phyloP scores from a whole-genome alignment of 2,329 filamentous ascomycete genomes.

The Rutstroemia sp. region DNA sequence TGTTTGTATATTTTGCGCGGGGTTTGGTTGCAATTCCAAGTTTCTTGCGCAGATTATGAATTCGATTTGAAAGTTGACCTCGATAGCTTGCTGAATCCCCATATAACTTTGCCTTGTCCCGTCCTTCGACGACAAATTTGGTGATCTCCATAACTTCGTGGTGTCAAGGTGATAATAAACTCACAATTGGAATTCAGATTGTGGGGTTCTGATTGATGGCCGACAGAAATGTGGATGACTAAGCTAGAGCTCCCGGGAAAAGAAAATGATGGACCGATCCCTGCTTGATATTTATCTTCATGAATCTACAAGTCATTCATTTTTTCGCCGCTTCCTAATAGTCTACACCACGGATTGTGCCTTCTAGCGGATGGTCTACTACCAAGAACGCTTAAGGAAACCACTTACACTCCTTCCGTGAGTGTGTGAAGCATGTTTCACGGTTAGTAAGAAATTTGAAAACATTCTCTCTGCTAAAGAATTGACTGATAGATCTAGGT shows the following conservation, averaged over 20 bases:
- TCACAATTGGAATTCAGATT: background rate
- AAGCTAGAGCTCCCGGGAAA: constrained; percentile 1
- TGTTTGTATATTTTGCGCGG: constrained; percentile 76
- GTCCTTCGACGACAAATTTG: constrained; percentile 67
- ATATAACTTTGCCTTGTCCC: constrained; percentile 77
- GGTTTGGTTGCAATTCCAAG: constrained; percentile 77
- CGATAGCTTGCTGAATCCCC: constrained; percentile 87
- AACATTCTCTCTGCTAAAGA: background rate
- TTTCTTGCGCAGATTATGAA: constrained; percentile 79
- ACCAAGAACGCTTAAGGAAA: background rate
- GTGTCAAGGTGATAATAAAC: background rate
- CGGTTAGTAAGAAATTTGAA: constrained; percentile 9
- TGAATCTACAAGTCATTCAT: background rate
- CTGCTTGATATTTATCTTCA: background rate
- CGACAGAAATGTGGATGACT: background rate
- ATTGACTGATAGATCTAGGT: constrained; percentile 1
- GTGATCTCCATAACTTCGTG: constrained; percentile 47
- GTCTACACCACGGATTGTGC: background rate
- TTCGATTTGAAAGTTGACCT: constrained; percentile 67
- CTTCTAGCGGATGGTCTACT: background rate
- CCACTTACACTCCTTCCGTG: background rate
- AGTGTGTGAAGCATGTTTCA: constrained; percentile 20
- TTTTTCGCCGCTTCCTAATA: constrained; percentile 3
- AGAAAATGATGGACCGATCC: constrained; percentile 3
- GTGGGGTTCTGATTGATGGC: constrained; percentile 4